phyloP scores from a whole-genome alignment of 2,329 filamentous ascomycete species.

The Fusarium camptoceras region DNA sequence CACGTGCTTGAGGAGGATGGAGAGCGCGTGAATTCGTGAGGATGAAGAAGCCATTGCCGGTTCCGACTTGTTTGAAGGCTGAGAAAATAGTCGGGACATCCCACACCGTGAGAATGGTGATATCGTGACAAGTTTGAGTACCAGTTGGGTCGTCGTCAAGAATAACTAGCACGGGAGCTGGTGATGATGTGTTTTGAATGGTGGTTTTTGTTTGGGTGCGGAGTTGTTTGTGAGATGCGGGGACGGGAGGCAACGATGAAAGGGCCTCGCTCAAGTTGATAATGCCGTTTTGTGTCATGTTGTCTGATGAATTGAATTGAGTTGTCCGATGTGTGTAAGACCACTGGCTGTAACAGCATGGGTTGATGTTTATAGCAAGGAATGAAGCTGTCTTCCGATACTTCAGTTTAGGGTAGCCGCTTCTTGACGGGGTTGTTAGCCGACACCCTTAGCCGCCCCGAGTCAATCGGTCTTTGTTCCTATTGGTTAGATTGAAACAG shows the following conservation, averaged over 20 bases:
- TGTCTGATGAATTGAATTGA: fast-evolving
- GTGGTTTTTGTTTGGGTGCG: not conserved
- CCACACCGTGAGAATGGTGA: conserved; percentile 14
- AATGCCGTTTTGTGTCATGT: not conserved
- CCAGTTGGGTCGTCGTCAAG: conserved; percentile 27
- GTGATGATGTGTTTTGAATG: fast-evolving
- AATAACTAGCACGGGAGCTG: not conserved
- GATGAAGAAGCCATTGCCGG: conserved; percentile 18
- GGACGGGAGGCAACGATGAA: not conserved
- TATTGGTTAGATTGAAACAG: not conserved
- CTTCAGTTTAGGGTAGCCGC: conserved; percentile 17
- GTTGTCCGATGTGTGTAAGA: fast-evolving
- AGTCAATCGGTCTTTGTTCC: conserved; percentile 3
- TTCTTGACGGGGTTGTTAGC: conserved; percentile 11
- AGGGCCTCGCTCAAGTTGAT: conserved; percentile 2
- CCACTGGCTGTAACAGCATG: not conserved
- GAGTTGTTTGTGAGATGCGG: fast-evolving
- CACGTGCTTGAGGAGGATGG: conserved; percentile 59
- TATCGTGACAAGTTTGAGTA: conserved; percentile 19
- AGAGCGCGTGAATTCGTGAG: conserved; percentile 57
- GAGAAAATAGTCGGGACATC: not conserved
- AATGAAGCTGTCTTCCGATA: not conserved
- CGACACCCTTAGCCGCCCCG: conserved; percentile 3
- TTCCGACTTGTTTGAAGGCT: not conserved
- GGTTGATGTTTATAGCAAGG: conserved; percentile 1